Evolutionary conservation across 495 filamentous ascomycete genomes (phyloP).

Genomic region (Penicillium subrubescens): DNA sequence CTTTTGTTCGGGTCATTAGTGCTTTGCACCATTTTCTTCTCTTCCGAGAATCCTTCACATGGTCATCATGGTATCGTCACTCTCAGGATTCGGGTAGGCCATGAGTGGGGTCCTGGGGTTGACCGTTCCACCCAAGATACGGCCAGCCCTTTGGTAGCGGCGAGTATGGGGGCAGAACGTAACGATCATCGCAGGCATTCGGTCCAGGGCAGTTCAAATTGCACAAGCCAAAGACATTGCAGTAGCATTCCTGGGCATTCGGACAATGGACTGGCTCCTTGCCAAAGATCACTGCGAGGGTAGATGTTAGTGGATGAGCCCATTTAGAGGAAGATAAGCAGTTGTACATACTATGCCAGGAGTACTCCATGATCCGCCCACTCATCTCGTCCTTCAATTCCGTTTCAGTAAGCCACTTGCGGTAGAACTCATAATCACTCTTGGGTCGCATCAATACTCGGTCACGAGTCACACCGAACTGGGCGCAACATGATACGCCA

Average conservation of each 20-base stretch:
- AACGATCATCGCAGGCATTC: slow-evolving; percentile 45
- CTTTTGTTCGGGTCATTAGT: background rate
- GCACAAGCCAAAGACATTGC: slow-evolving; percentile 64
- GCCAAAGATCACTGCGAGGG: slow-evolving; percentile 49
- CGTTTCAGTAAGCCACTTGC: slow-evolving; percentile 63
- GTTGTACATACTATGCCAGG: slow-evolving; percentile 62
- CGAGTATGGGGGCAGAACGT: slow-evolving; percentile 49
- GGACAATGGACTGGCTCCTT: slow-evolving; percentile 59
- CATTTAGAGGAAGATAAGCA: background rate
- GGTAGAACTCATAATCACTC: slow-evolving; percentile 58
- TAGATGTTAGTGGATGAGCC: slow-evolving; percentile 10
- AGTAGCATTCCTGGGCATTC: slow-evolving; percentile 59
- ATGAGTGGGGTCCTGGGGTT: slow-evolving; percentile 42
- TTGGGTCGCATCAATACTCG: slow-evolving; percentile 48
- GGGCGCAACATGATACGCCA: slow-evolving; percentile 67
- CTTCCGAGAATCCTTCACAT: background rate
- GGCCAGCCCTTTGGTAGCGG: slow-evolving; percentile 54
- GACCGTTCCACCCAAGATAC: slow-evolving; percentile 52
- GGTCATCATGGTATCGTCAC: background rate
- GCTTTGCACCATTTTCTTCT: background rate
- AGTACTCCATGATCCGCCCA: slow-evolving; percentile 73
- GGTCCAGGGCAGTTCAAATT: slow-evolving; percentile 45
- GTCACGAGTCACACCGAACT: slow-evolving; percentile 67
- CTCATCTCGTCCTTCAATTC: slow-evolving; percentile 56
- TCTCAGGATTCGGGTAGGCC: slow-evolving; percentile 40